phyloP scores from a whole-genome alignment of 495 filamentous ascomycete species.

The Astrothelium subdiscretum region DNA sequence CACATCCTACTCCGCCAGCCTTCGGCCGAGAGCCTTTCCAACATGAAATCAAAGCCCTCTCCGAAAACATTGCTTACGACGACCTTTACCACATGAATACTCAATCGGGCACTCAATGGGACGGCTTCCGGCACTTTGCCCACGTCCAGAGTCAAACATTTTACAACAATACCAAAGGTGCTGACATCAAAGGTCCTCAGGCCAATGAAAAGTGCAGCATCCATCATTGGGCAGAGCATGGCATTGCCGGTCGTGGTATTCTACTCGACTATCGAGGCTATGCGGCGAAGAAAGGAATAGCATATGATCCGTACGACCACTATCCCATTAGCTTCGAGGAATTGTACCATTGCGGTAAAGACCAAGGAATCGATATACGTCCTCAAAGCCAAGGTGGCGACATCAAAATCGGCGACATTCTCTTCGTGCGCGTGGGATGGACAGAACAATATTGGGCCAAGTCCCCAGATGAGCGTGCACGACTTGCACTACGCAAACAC shows the following conservation, averaged over 20 bases:
- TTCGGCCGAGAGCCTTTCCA: slow-evolving; percentile 46
- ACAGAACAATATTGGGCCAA: slow-evolving; percentile 42
- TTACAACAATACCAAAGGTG: slow-evolving; percentile 43
- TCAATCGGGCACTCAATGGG: slow-evolving; percentile 68
- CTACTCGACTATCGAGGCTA: slow-evolving; percentile 45
- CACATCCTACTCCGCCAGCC: slow-evolving; percentile 38
- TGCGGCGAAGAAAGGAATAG: slow-evolving; percentile 35
- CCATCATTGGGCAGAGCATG: slow-evolving; percentile 40
- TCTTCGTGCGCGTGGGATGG: slow-evolving; percentile 57
- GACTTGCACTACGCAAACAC: slow-evolving; percentile 31
- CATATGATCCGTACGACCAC: slow-evolving; percentile 44
- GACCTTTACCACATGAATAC: slow-evolving; percentile 67
- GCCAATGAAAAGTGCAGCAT: slow-evolving; percentile 41
- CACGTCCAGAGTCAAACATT: slow-evolving; percentile 33
- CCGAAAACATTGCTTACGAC: slow-evolving; percentile 43
- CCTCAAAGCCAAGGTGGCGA: slow-evolving; percentile 43
- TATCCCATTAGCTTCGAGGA: slow-evolving; percentile 49
- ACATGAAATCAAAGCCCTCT: slow-evolving; percentile 43
- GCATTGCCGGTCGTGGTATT: slow-evolving; percentile 45
- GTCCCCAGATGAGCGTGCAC: slow-evolving; percentile 30
- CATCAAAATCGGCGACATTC: slow-evolving; percentile 52
- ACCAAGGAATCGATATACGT: slow-evolving; percentile 46
- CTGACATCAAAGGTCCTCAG: slow-evolving; percentile 41
- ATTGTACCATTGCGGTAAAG: slow-evolving; percentile 45
- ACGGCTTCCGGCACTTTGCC: slow-evolving; percentile 44